Evolutionary conservation across 345 rosid genomes (phyloP).

Genomic region (Kernera saxatilis): DNA sequence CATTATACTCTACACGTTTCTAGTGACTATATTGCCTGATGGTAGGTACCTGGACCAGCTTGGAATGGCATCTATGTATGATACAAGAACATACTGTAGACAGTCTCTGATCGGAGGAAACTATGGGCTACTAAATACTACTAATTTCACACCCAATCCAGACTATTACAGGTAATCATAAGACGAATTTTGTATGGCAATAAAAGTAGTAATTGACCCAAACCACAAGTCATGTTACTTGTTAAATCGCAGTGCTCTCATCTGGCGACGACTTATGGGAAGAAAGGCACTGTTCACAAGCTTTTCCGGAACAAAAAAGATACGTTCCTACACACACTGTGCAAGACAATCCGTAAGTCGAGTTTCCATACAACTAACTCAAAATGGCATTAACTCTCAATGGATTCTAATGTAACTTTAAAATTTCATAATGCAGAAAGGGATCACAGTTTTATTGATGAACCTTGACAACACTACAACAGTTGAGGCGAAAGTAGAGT

Average conservation of each 20-base stretch:
- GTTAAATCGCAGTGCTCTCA: constrained; percentile 67
- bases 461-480: constrained; percentile 66
- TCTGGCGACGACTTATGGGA: constrained; percentile 90
- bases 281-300: constrained; percentile 55
- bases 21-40: constrained; percentile 1
- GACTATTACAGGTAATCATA: constrained; percentile 74
- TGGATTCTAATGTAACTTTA: not conserved
- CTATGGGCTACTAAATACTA: constrained; percentile 73
- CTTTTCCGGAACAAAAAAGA: constrained; percentile 57
- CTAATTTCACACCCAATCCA: constrained; percentile 83
- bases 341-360: constrained; percentile 63
- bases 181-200: not conserved
- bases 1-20: not conserved
- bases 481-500: constrained; percentile 35
- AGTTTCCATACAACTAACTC: not conserved
- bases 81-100: constrained; percentile 86
- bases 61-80: constrained; percentile 61
- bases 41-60: constrained; percentile 95
- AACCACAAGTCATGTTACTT: not conserved
- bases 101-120: constrained; percentile 88
- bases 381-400: not conserved
- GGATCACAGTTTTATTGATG: constrained; percentile 61
- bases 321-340: constrained; percentile 80
- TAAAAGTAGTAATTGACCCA: not conserved
- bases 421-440: constrained; percentile 50